Conservation (phyloP, 2,329 filamentous ascomycete genomes). For the Arachnomyces sp. region DNA sequence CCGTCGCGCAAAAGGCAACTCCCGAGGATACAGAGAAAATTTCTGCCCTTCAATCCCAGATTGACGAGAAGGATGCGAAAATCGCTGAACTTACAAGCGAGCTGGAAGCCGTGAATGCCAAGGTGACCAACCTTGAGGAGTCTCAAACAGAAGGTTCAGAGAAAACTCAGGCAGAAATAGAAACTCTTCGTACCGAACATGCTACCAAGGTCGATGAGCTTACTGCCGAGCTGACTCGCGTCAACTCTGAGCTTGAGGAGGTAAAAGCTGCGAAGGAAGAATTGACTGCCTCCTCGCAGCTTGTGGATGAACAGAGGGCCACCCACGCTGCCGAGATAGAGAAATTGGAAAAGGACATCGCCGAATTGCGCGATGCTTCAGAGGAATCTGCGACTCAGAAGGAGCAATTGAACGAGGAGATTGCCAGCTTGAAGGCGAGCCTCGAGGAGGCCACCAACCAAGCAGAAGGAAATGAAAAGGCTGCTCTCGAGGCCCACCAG, state of each 20-base stretch:
- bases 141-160: slow-evolving; percentile 5
- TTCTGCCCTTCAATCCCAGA: slow-evolving; percentile 10
- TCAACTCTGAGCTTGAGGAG: slow-evolving; percentile 30
- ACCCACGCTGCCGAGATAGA: slow-evolving; percentile 29
- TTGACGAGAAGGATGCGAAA: slow-evolving; percentile 14
- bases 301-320: slow-evolving; percentile 31
- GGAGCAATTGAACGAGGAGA: slow-evolving; percentile 6
- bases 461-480: slow-evolving; percentile 24
- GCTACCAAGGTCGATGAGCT: slow-evolving; percentile 11
- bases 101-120: slow-evolving; percentile 10
- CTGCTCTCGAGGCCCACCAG: slow-evolving; percentile 18
- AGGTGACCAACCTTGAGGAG: slow-evolving; percentile 9
- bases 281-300: slow-evolving; percentile 25
- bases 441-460: slow-evolving; percentile 21
- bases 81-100: slow-evolving; percentile 11
- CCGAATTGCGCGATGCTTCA: slow-evolving; percentile 24
- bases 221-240: slow-evolving; percentile 12
- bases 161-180: slow-evolving; percentile 1
- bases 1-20: slow-evolving; percentile 9
- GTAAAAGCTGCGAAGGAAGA: slow-evolving; percentile 29
- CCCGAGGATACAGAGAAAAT: slow-evolving; percentile 9
- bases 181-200: slow-evolving; percentile 10
- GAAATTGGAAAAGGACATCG: slow-evolving; percentile 26
- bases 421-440: slow-evolving; percentile 23
- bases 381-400: slow-evolving; percentile 15